Evolutionary conservation across 352 stramenopile genomes (phyloP), one percentile per base, ranked within the genome.

Genomic region (Phytophthora hibernalis): DNA sequence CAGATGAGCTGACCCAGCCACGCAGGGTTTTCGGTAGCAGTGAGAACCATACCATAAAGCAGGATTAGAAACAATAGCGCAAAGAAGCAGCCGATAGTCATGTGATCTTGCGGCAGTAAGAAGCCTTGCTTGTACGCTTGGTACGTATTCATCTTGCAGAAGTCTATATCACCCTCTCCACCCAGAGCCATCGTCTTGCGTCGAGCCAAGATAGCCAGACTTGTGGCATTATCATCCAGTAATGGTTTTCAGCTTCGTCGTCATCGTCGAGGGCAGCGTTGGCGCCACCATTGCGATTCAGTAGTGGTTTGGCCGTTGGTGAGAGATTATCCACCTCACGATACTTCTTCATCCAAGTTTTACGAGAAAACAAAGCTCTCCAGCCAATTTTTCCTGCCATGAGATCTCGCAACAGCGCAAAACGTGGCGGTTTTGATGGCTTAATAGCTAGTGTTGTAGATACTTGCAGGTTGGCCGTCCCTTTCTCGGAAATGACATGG

Each of bases 1-100:
- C 85, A 95, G 26, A 95, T 59, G 21, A 93, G 61, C 26, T 95
- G 83, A 0, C 87, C 87, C 5, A 95, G 37, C 87, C 87, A 93
- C 11, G 53, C 55, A 0, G 85, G 85, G 8, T 54, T 82, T 56
- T 95, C 87, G 0, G 85, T 93, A 44, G 82, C 69, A 21, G 85
- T 85, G 2, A 92, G 65, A 24, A 91, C 72, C 50, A 79, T 62
- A 5, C 87, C 87, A 54, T 92, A 95, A 15, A 95, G 45, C 38
- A 93, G 78, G 12, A 93, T 48, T 1, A 93, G 57, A 5, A 61
- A 61, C 8, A 95, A 53, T 8, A 93, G 63, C 1, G 67, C 56
- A 0, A 65, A 76, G 48, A 95, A 93, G 22, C 74, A 89, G 0
- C 76, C 69, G 9, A 95, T 66, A 28, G 85, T 93, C 30, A 82